Evolutionary conservation across 371 early-diverging fungal species (phyloP), one percentile per base, ranked within the genome.

Genomic region (Mucor velutinosus): DNA sequence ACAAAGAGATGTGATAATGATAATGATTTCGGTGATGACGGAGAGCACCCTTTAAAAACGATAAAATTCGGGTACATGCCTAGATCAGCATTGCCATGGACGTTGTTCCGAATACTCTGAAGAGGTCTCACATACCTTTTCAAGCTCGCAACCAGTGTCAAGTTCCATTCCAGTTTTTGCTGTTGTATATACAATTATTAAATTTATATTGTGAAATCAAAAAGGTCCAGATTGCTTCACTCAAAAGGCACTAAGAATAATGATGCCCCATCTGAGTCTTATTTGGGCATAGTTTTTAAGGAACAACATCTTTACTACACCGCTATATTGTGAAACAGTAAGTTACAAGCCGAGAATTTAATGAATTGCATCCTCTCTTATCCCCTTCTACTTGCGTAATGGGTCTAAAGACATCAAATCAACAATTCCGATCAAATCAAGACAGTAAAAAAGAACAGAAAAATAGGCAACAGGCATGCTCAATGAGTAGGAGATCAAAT

Each of bases 41-140:
- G 51, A 51, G 21, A 51, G 23, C 25, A 51, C 25, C 51, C 51
- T 51, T 51, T 25, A 56, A 53, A 15, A 30, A 7, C 30, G 30
- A 56, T 7, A 3, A 56, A 17, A 58, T 58, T 33, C 58, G 58
- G 58, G 58, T 58, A 58, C 58, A 33, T 37, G 58, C 21, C 58
- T 58, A 58, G 58, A 58, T 58, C 58, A 58, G 29, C 37, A 58
- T 35, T 37, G 14, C n/a, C 57, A 51, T 23, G 12, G 0, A 23
- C 10, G 12, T 14, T 25, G 2, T 51, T 25, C 25, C 1, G 21
- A 23, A 19, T 3, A 23, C 19, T 19, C 23, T 51, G 5, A 51
- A 25, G 10, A 25, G 12, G 1, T 25, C 12, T 23, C 14, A 11
- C 0, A 12, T 25, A 8, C 12, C 5, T 23, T 51, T 14, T 51